Evolutionary conservation across 768 basidiomycete species (phyloP), one percentile per base, ranked within the genome.

Genomic region (Tylopilus plumbeoviolaceoides): DNA sequence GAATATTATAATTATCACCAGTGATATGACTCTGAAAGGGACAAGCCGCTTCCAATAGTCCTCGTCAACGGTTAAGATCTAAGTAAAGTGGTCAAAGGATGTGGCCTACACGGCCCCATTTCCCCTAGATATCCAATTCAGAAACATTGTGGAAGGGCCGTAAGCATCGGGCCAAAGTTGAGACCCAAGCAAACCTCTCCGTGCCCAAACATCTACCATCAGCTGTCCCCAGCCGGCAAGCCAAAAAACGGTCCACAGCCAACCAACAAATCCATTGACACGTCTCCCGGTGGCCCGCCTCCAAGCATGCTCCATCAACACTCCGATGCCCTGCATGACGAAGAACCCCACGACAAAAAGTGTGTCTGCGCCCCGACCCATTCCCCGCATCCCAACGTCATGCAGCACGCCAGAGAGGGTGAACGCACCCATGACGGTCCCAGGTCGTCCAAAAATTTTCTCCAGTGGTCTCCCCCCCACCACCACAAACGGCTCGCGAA

Each of bases 331-430:
- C 56, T 78, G 81, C 62, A 81, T 64, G 44, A 85, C 38, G 62
- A 86, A 88, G 62, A 80, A 85, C 2, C 76, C 78, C 1, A 70
- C 66, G 7, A 81, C 68, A 8, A 51, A 48, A 9, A 53, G 12
- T 0, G 78, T 73, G 38, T 85, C 78, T 1, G 71, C 67, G n/a
- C 81, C 83, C 5, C 72, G 71, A 1, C 75, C 78, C 78, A 86
- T 78, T 6, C 80, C 81, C 73, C 77, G 85, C 48, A 81, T 53
- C 12, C 79, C 83, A 15, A 78, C 31, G 55, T 81, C 74, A 51
- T 90, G 88, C 5, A 87, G 60, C 8, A 80, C 18, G 5, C 76
- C 84, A 0, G 86, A 89, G 7, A 79, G 53, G 4, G 78, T 44
- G 62, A 89, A 89, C 4, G 77, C 78, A 8, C 83, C 84, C 4